Percentiles rank a stretch among this genome's conserved stretches.
phyloP scores from a whole-genome alignment of 768 basidiomycete genomes.

The Erythrobasidium yunnanense region DNA sequence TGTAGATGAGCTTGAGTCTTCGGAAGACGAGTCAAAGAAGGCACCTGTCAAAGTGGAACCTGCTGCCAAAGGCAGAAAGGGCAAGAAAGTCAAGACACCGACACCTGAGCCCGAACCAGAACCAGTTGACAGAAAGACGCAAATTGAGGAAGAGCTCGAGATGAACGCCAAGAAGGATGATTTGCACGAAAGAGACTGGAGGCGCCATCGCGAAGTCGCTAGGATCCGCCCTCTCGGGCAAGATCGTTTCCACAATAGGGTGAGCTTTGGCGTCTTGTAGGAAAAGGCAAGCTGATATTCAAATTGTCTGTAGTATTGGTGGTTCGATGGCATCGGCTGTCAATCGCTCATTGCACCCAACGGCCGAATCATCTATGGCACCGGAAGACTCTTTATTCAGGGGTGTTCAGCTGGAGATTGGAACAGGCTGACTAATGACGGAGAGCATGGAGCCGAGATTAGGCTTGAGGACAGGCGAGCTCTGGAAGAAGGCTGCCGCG shows the following conservation, averaged over 20 bases:
- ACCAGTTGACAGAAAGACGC: conserved; percentile 34
- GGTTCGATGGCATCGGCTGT: conserved; percentile 41
- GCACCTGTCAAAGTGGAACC: background rate
- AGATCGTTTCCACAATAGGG: conserved; percentile 78
- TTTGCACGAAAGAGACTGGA: conserved; percentile 83
- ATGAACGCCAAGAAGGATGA: conserved; percentile 61
- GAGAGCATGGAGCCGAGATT: background rate
- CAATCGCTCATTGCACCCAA: conserved; percentile 41
- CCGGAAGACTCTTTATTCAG: conserved; percentile 83
- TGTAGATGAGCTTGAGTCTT: conserved; percentile 10
- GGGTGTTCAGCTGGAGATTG: conserved; percentile 75
- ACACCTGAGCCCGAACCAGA: conserved; percentile 12
- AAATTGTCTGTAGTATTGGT: conserved; percentile 50
- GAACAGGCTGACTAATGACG: conserved; percentile 52
- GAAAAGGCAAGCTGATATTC: background rate
- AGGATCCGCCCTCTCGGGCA: conserved; percentile 78
- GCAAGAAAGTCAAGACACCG: conserved; percentile 45
- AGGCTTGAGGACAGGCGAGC: background rate
- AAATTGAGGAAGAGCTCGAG: conserved; percentile 77
- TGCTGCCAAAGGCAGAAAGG: background rate
- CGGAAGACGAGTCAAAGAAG: conserved; percentile 1
- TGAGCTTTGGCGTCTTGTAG: background rate
- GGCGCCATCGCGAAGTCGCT: conserved; percentile 71
- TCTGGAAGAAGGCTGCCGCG: background rate
- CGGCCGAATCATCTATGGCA: conserved; percentile 71